Evolutionary conservation across 2,329 filamentous ascomycete genomes (phyloP).

Genomic region (Talaromyces atroroseus): DNA sequence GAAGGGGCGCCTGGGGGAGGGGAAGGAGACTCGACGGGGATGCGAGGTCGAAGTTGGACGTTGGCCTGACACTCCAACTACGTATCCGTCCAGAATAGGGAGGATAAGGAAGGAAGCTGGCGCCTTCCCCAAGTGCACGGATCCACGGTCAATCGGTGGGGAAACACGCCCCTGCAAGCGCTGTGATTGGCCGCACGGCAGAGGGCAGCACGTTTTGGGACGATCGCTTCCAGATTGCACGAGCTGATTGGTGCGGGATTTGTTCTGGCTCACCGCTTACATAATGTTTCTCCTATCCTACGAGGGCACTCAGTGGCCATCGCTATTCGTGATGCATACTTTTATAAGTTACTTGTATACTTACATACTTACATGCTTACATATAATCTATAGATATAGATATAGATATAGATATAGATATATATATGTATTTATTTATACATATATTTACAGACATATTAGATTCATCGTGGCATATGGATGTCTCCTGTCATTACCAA

Average conservation of each 20-base stretch:
- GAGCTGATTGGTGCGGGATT: conserved; percentile 3
- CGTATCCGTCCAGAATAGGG: conserved; percentile 3
- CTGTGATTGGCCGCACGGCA: background rate
- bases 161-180: background rate
- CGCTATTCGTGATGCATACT: too few species aligned
- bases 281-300: background rate
- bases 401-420: background rate
- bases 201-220: conserved; percentile 4
- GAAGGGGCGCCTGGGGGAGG: background rate
- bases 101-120: background rate
- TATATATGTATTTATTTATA: background rate
- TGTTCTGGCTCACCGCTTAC: background rate
- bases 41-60: background rate
- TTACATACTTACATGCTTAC: background rate
- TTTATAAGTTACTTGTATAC: too few species aligned
- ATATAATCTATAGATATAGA: too few species aligned
- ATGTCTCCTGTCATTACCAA: background rate
- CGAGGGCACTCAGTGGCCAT: too few species aligned
- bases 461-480: too few species aligned
- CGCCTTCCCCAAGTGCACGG: conserved; percentile 2
- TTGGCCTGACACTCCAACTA: background rate
- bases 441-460: background rate
- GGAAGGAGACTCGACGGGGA: background rate
- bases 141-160: conserved; percentile 1
- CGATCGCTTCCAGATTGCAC: background rate